phyloP scores from a whole-genome alignment of 108 stramenopile species.

The Pseudonitzschia multiseries region DNA sequence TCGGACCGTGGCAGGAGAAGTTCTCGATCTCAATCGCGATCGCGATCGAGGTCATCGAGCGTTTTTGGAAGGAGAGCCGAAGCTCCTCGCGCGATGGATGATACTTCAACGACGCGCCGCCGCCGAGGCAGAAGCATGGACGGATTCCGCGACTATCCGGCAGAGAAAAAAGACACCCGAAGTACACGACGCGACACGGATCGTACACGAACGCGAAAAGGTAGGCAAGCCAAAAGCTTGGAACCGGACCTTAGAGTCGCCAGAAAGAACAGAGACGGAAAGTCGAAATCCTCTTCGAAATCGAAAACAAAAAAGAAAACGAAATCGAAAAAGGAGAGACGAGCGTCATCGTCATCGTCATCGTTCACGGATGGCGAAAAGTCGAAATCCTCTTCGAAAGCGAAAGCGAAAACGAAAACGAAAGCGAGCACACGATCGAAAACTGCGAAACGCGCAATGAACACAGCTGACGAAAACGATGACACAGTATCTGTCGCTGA shows the following conservation, averaged over 20 bases:
- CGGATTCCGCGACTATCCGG: neutral
- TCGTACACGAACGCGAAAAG: too few species aligned
- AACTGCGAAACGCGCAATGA: too few species aligned
- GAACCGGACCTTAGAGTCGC: too few species aligned
- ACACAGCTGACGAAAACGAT: neutral
- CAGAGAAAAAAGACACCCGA: neutral
- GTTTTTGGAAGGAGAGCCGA: too few species aligned
- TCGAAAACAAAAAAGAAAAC: neutral
- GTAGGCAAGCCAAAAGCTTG: too few species aligned
- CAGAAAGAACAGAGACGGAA: neutral
- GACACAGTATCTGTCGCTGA: neutral
- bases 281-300: neutral
- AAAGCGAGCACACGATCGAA: too few species aligned
- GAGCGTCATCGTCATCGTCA: too few species aligned
- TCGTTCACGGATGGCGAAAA: too few species aligned
- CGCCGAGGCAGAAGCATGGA: conserved; percentile 3
- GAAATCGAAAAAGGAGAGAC: conserved; percentile 8
- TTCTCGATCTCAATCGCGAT: conserved; percentile 1
- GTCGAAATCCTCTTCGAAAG: neutral
- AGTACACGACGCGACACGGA: too few species aligned
- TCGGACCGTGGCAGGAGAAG: neutral
- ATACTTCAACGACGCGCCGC: neutral
- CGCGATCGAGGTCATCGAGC: neutral
- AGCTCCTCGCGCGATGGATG: too few species aligned
- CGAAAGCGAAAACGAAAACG: neutral